Conservation (phyloP, 148 eudicot genomes). For the Rhododendron molle region DNA sequence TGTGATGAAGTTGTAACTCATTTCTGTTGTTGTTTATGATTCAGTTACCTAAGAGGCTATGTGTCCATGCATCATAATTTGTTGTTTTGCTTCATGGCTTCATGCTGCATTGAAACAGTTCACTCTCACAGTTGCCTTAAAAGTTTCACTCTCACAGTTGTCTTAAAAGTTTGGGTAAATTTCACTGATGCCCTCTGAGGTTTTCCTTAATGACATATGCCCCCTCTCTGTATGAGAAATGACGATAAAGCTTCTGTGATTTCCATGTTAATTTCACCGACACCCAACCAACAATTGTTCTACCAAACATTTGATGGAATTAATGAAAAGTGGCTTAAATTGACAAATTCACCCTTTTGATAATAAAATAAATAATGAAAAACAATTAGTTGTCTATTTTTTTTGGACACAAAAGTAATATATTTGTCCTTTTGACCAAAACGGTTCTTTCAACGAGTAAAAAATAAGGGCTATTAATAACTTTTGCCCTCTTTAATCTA, state of each 20-base stretch:
- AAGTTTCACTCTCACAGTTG: not conserved
- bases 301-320: not conserved
- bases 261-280: not conserved
- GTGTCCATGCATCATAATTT: not conserved
- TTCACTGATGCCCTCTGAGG: not conserved
- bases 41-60: constrained; percentile 1
- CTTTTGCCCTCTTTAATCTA: not conserved
- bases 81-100: not conserved
- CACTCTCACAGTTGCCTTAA: not conserved
- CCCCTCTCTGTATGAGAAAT: not conserved
- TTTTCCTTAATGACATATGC: not conserved
- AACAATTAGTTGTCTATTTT: too few species aligned
- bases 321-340: not conserved
- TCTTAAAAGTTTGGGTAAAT: not conserved
- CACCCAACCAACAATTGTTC: not conserved
- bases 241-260: not conserved
- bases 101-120: constrained; percentile 1
- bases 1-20: not conserved
- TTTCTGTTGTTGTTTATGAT: not conserved
- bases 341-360: not conserved
- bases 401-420: not conserved
- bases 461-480: not conserved
- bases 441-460: not conserved
- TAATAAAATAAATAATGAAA: not conserved
- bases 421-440: not conserved